Evolutionary conservation across 1,284 basidiomycete species (phyloP).

Genomic region (Tetrapyrgos nigripes): DNA sequence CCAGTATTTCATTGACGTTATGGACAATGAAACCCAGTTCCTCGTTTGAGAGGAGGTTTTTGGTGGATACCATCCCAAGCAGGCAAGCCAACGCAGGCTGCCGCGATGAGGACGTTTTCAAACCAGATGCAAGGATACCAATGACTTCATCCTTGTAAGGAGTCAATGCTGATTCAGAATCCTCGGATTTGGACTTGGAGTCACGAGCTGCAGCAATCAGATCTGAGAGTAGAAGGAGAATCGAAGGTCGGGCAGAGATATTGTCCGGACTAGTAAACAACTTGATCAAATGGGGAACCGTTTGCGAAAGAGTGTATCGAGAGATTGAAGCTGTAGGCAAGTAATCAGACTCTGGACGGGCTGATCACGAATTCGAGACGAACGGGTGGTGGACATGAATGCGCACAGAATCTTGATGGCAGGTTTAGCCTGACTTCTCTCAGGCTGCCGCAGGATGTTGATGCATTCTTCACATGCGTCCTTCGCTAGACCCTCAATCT

Average conservation of each 20-base stretch:
- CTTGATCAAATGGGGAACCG: slow-evolving; percentile 75
- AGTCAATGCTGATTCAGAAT: slow-evolving; percentile 51
- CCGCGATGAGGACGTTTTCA: slow-evolving; percentile 61
- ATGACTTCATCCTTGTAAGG: slow-evolving; percentile 82
- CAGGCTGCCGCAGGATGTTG: slow-evolving; percentile 82
- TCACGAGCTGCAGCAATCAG: slow-evolving; percentile 61
- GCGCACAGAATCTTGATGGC: slow-evolving; percentile 84
- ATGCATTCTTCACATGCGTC: slow-evolving; percentile 84
- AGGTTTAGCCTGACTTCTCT: slow-evolving; percentile 89
- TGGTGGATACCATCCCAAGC: slow-evolving; percentile 68
- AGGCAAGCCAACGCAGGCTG: slow-evolving; percentile 69
- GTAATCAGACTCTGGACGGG: slow-evolving; percentile 2
- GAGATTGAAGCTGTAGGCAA: slow-evolving; percentile 68
- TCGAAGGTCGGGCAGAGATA: slow-evolving; percentile 73
- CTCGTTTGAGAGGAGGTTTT: slow-evolving; percentile 66
- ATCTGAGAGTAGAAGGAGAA: slow-evolving; percentile 67
- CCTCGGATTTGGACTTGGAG: slow-evolving; percentile 36
- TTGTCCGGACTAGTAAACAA: slow-evolving; percentile 85
- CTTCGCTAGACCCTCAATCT: slow-evolving; percentile 67
- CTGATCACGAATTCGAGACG: slow-evolving; percentile 33
- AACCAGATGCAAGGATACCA: slow-evolving; percentile 66
- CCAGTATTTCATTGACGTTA: slow-evolving; percentile 75
- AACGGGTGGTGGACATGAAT: slow-evolving; percentile 79
- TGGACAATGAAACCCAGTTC: slow-evolving; percentile 86
- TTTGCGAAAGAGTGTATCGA: slow-evolving; percentile 68